Evolutionary conservation across 2,329 filamentous ascomycete species (phyloP).

Genomic region (Calonectria hawksworthii): DNA sequence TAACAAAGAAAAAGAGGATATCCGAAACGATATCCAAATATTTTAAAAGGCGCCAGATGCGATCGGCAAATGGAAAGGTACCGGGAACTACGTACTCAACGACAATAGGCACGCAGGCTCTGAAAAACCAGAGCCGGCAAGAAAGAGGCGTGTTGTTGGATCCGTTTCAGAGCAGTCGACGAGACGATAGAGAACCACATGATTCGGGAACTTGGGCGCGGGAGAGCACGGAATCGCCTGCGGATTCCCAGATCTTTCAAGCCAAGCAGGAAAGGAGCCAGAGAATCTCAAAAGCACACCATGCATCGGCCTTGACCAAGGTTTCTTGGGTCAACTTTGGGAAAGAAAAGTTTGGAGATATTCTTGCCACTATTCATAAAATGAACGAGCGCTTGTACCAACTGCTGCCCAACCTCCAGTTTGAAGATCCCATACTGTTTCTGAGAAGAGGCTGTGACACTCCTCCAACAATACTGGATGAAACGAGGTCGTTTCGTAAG

Average conservation of each 20-base stretch:
- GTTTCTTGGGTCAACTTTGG: background rate
- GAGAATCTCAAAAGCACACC: background rate
- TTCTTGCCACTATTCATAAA: background rate
- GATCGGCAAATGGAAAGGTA: background rate
- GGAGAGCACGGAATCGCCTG: background rate
- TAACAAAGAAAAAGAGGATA: background rate
- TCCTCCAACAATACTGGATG: background rate
- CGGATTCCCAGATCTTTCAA: background rate
- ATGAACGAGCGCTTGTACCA: background rate
- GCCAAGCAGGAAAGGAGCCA: background rate
- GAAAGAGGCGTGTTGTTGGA: background rate
- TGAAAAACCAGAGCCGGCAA: background rate
- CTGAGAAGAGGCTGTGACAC: background rate
- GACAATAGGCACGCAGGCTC: background rate
- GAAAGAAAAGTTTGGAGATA: background rate
- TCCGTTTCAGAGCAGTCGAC: background rate
- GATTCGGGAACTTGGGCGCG: background rate
- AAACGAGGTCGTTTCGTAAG: background rate
- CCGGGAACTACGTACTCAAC: background rate
- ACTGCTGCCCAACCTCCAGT: background rate
- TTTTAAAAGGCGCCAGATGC: background rate
- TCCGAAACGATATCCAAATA: background rate
- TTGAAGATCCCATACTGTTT: background rate
- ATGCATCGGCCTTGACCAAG: background rate
- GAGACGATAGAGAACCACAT: background rate